A percentile compares a stretch with the other conserved stretches of the same genome.
Conservation (phyloP, 176 grass and related monocot genomes). For the Rhipidocladum racemiflorum region DNA sequence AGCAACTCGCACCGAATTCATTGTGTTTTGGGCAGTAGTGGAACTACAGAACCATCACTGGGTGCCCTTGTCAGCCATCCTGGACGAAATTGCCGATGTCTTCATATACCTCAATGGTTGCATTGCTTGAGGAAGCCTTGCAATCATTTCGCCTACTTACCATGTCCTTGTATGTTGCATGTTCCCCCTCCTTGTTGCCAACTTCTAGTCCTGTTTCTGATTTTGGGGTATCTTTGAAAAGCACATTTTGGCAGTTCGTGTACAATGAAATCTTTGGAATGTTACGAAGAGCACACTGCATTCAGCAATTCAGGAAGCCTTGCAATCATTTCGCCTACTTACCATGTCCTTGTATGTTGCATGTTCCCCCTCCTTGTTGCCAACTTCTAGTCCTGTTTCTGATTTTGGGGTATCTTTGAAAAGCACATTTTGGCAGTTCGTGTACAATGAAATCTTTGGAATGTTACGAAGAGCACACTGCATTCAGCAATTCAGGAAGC, state of each 20-base stretch:
- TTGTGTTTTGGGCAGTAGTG: background rate
- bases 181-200: background rate
- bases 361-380: background rate
- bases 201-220: background rate
- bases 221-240: background rate
- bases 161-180: conserved; percentile 5
- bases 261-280: conserved; percentile 4
- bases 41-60: background rate
- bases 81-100: background rate
- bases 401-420: background rate
- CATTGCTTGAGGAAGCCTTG: background rate
- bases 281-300: background rate
- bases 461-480: background rate
- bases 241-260: background rate
- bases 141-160: conserved; percentile 4
- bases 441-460: conserved; percentile 5
- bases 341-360: conserved; percentile 9
- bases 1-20: background rate
- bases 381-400: background rate
- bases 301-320: background rate
- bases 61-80: background rate
- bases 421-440: background rate
- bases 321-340: background rate
- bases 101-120: conserved; percentile 3
- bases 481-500: background rate